phyloP scores from a whole-genome alignment of 768 basidiomycete species.

The Kwoniella sp. region DNA sequence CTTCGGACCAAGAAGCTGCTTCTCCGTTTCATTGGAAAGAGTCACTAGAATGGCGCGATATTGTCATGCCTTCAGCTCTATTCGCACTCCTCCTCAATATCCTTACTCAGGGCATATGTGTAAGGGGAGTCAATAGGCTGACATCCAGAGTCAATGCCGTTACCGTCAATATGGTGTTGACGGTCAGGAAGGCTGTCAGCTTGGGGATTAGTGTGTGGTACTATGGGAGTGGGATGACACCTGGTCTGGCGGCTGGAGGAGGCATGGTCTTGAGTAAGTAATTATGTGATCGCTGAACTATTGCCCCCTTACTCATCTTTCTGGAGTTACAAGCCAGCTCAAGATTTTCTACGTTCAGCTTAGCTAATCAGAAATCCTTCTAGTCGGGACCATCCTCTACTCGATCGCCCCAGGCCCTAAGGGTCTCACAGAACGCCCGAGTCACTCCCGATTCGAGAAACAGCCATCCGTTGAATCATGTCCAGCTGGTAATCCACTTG shows the following conservation, averaged over 20 bases:
- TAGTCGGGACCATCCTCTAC: conserved; percentile 22
- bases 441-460: too few relatives aligned
- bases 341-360: not conserved
- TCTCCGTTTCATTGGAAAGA: conserved; percentile 5
- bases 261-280: conserved; percentile 66
- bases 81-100: conserved; percentile 67
- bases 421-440: not conserved
- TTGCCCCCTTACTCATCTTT: too few relatives aligned
- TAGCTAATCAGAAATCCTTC: too few relatives aligned
- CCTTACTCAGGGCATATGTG: conserved; percentile 74
- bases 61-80: conserved; percentile 59
- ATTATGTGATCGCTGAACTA: too few relatives aligned
- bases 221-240: conserved; percentile 74
- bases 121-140: conserved; percentile 76
- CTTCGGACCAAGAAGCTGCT: not conserved
- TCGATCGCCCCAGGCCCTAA: conserved; percentile 23
- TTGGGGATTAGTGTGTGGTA: conserved; percentile 81
- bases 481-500: too few relatives aligned
- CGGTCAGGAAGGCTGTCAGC: conserved; percentile 76
- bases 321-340: too few relatives aligned
- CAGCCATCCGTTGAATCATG: too few relatives aligned
- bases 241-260: conserved; percentile 67
- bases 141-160: conserved; percentile 78
- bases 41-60: conserved; percentile 12
- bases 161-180: conserved; percentile 77